These are phyloP conservation scores for Penicillium manginii DNA, from an alignment of 495 filamentous ascomycete genomes.

Conservation along the genomic window DNA sequence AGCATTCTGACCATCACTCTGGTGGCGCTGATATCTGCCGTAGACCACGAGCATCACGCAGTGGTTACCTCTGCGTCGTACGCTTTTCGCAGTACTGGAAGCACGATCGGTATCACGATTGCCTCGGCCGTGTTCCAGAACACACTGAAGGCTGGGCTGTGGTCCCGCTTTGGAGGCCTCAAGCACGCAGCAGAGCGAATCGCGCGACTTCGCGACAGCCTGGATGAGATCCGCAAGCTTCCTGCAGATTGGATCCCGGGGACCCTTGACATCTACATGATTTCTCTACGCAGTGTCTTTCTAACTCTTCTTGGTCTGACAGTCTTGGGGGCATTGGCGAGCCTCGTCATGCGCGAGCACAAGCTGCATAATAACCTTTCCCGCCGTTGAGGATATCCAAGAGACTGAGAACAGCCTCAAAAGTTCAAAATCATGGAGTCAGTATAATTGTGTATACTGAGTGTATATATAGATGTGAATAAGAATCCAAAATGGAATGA, in stretches of 20 bases:
- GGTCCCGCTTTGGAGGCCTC: slow-evolving; percentile 67
- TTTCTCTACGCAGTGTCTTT: slow-evolving; percentile 77
- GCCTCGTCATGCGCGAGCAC: slow-evolving; percentile 76
- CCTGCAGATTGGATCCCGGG: slow-evolving; percentile 71
- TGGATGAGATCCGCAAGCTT: slow-evolving; percentile 72
- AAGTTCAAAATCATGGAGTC: too few relatives aligned
- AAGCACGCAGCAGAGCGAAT: slow-evolving; percentile 72
- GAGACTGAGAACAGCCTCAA: background rate
- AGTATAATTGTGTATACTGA: too few relatives aligned
- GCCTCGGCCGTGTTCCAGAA: slow-evolving; percentile 84
- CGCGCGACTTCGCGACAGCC: slow-evolving; percentile 66
- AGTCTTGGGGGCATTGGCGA: slow-evolving; percentile 60
- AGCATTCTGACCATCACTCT: slow-evolving; percentile 80
- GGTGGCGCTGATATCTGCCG: slow-evolving; percentile 77
- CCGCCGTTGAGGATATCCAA: slow-evolving; percentile 41
- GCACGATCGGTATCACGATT: slow-evolving; percentile 80
- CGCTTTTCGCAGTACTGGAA: slow-evolving; percentile 79
- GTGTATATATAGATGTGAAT: too few relatives aligned
- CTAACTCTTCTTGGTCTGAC: slow-evolving; percentile 64
- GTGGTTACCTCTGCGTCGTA: slow-evolving; percentile 84
- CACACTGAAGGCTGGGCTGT: slow-evolving; percentile 57
- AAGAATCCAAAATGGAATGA: too few relatives aligned
- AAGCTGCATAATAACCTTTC: slow-evolving; percentile 73
- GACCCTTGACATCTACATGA: slow-evolving; percentile 74
- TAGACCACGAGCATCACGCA: slow-evolving; percentile 81